Evolutionary conservation across 1,284 basidiomycete species (phyloP), one percentile per base, ranked within the genome.

Genomic region (Flammula alnicola): DNA sequence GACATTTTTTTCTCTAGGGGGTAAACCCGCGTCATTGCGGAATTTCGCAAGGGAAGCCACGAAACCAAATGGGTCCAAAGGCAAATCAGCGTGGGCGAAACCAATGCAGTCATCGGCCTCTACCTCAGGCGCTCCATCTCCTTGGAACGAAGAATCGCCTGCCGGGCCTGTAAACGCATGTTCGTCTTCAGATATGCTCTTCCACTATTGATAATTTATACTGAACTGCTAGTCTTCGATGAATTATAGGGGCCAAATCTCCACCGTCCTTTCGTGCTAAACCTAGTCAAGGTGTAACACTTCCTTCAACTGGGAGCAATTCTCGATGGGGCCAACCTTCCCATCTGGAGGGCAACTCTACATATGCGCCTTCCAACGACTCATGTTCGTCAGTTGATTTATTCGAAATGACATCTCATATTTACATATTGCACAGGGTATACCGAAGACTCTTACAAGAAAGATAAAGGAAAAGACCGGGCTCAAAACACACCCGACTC

Each of bases 91-190:
- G 26, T 45, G 52, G 45, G 41, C 20, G 4, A n/a, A n/a, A n/a
- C 36, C 44, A 2, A 33, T 44, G 16, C 29, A 14, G 17, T 35
- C n/a, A n/a, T n/a, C 46, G 7, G 32, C 54, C 12, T 22, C 44
- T 4, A 16, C 38, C 8, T 12, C 35, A 14, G 22, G 45, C 27
- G 36, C 25, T 9, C 49, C 47, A 27, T 46, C 48, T n/a, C 37
- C 51, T 27, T 41, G 52, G 22, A 17, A 36, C 2, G 51, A 50
- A 25, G 23, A 45, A 12, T 11, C 36, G 10, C 44, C 51, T 17
- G 37, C 38, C 12, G 47, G 44, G 4, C 40, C 47, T 12, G 37
- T 50, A 3, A 56, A 56, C 27, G 51, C 51, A 31, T 53, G 55
- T 56, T 31, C 41, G 55, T 53, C 10, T 7, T 32, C 8, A n/a